Evolutionary conservation across 495 filamentous ascomycete genomes (phyloP).

Genomic region (Margaritispora aquatica): DNA sequence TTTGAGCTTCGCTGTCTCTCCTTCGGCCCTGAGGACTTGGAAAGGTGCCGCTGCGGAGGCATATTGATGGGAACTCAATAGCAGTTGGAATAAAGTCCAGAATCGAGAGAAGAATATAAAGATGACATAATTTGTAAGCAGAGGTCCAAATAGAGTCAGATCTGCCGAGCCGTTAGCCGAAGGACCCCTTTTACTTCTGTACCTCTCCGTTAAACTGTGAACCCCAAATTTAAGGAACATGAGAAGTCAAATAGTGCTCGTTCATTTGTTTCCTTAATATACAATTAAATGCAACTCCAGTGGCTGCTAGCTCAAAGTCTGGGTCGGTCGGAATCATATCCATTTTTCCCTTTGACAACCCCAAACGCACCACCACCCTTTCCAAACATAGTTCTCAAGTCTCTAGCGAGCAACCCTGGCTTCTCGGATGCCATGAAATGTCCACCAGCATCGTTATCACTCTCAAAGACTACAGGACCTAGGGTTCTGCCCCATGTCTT

Average conservation of each 20-base stretch:
- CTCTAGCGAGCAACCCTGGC: conserved; percentile 33
- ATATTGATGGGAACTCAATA: background rate
- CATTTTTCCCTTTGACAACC: conserved; percentile 16
- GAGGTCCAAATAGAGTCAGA: background rate
- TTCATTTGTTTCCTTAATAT: no score
- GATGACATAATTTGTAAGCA: background rate
- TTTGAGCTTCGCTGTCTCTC: conserved; percentile 3
- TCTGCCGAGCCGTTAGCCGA: background rate
- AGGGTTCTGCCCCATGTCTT: conserved; percentile 25
- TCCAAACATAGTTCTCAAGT: conserved; percentile 33
- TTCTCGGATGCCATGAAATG: conserved; percentile 59
- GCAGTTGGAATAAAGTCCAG: no score
- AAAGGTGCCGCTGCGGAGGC: background rate
- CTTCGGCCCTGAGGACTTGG: background rate
- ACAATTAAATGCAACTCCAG: no score
- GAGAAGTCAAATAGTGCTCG: no score
- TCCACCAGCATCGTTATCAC: conserved; percentile 45
- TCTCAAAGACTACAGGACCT: conserved; percentile 51
- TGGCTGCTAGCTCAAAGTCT: conserved; percentile 4
- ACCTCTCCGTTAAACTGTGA: no score
- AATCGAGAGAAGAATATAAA: background rate
- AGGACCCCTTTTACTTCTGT: no score
- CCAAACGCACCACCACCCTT: conserved; percentile 35
- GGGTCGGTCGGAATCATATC: conserved; percentile 15
- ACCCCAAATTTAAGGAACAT: no score